Conservation (phyloP, 2,329 filamentous ascomycete species). For the Rhexocercosporidium sp. region DNA sequence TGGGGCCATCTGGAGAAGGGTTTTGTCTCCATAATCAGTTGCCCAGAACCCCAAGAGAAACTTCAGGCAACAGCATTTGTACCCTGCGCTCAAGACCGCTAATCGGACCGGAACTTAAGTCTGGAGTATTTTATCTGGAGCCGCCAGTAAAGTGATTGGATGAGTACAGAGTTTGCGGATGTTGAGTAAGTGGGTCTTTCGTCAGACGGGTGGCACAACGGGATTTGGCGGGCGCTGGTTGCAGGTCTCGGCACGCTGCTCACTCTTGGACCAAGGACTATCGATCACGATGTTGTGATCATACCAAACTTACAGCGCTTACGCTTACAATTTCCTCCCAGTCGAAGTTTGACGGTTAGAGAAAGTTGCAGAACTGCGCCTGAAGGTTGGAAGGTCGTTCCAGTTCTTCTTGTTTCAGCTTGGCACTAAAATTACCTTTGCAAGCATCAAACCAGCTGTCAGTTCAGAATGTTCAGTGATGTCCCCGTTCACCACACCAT, state of each 20-base stretch:
- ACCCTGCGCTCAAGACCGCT: background rate
- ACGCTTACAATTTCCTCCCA: background rate
- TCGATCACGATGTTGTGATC: background rate
- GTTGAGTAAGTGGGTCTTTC: background rate
- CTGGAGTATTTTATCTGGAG: background rate
- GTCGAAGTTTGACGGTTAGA: background rate
- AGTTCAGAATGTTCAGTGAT: background rate
- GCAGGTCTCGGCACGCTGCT: background rate
- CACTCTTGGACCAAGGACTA: background rate
- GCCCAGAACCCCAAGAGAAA: background rate
- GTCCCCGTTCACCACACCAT: background rate
- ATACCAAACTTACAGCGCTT: background rate
- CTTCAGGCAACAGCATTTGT: slow-evolving; percentile 7
- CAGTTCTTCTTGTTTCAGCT: background rate
- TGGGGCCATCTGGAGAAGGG: background rate
- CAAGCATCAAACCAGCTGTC: slow-evolving; percentile 2
- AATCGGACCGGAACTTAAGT: slow-evolving; percentile 3
- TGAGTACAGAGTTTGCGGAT: background rate
- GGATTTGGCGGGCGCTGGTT: slow-evolving; percentile 2
- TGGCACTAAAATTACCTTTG: background rate
- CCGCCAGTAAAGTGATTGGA: background rate
- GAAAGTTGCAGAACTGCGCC: background rate
- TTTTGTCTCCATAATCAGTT: background rate
- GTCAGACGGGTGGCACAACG: background rate
- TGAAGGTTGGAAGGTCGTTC: background rate